Evolutionary conservation across 2,329 filamentous ascomycete genomes (phyloP), one percentile per base, ranked within the genome.

Genomic region (Juglanconis sp.): DNA sequence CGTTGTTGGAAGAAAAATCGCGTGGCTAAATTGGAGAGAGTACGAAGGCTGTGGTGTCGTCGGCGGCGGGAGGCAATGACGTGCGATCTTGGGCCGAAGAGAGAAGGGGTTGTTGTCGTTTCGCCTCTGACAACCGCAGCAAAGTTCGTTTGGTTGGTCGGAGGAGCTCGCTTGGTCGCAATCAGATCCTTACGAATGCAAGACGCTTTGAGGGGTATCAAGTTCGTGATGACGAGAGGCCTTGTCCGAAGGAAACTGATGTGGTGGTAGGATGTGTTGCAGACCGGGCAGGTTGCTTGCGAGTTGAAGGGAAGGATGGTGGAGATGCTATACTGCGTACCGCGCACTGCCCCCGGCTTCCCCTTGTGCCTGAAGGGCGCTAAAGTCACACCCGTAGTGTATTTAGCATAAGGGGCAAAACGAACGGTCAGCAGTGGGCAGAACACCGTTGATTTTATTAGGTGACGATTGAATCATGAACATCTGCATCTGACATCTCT

Each of bases 31-130:
- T 57, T 31, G 51, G 24, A 44, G 53, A 51, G 53, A 46, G 6
- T 40, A 46, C 38, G 30, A 31, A 59, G 54, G 53, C 46, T 34
- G 62, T 56, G 54, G 54, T 62, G 61, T 58, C 62, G 64, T 65
- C 62, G 62, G 57, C 59, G 56, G 53, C 8, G 35, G 56, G 56
- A 56, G 50, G 49, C 60, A 59, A 63, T 63, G 61, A 63, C 61
- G 61, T 63, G 54, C 50, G 60, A 10, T 24, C 17, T n/a, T 47
- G 50, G 51, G 40, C 50, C 46, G 44, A 52, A 35, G 46, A 35
- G 40, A 47, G 46, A 58, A 57, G 58, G 50, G 46, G 54, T 60
- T 30, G 57, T 35, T 42, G 58, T 56, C 53, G 56, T 60, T 63
- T 59, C 57, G 53, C 56, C 53, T 53, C 40, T 51, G 44, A 53